Evolutionary conservation across 2,329 filamentous ascomycete genomes (phyloP).

Genomic region (Parascedosporium putredinis): DNA sequence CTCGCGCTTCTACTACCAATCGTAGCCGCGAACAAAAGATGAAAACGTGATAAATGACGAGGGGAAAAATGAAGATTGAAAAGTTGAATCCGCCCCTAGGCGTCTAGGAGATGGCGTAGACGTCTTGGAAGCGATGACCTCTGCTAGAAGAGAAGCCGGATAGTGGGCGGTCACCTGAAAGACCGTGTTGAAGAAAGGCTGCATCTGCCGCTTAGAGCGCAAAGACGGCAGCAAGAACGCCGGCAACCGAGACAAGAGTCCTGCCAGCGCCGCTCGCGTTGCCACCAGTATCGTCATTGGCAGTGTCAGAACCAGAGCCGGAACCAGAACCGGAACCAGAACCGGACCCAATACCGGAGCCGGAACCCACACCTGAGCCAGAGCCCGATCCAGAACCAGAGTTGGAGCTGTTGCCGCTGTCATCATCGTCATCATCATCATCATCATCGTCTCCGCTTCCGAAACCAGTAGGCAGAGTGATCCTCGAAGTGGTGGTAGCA

Average conservation of each 20-base stretch:
- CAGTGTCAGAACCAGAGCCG: neutral
- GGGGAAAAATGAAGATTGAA: too few species aligned
- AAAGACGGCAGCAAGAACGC: neutral
- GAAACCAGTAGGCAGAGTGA: neutral
- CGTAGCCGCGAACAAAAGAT: too few species aligned
- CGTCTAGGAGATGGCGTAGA: too few species aligned
- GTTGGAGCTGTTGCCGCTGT: neutral
- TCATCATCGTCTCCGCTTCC: neutral
- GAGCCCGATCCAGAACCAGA: neutral
- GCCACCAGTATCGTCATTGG: neutral
- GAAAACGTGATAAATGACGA: too few species aligned
- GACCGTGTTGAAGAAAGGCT: too few species aligned
- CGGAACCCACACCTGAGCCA: neutral
- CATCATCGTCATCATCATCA: neutral
- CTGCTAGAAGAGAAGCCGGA: too few species aligned
- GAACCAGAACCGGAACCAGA: neutral
- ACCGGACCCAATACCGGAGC: neutral
- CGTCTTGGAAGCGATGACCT: too few species aligned
- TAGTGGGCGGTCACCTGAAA: neutral
- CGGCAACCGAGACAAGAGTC: neutral
- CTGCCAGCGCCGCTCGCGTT: neutral
- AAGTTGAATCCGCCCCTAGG: too few species aligned
- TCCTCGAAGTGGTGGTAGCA: neutral
- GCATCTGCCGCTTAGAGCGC: neutral
- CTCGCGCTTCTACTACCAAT: too few species aligned